Conservation (phyloP, 192 early-diverging fungal genomes). For the Coemansia sp. region DNA sequence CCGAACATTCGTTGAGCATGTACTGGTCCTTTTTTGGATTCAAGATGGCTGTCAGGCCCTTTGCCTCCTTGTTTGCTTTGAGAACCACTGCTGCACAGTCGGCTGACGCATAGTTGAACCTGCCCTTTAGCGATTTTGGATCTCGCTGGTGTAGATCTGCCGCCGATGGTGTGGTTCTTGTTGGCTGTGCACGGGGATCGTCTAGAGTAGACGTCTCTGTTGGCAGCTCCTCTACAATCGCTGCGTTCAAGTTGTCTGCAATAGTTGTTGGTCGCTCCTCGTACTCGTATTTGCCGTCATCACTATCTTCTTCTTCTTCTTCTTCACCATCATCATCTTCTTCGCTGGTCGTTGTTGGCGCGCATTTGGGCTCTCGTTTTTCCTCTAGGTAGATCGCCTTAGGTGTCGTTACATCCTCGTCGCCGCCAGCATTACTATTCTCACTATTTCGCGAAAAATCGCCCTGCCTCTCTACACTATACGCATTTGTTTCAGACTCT, state of each 20-base stretch:
- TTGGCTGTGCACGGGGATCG: neutral
- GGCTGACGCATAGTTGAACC: slow-evolving; percentile 94
- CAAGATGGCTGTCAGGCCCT: slow-evolving; percentile 76
- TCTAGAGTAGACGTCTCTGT: neutral
- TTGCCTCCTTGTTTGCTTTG: slow-evolving; percentile 81
- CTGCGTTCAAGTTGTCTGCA: neutral
- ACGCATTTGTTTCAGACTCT: neutral
- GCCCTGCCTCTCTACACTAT: neutral
- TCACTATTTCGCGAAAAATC: neutral
- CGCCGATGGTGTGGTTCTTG: neutral
- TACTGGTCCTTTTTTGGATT: slow-evolving; percentile 93
- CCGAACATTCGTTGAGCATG: slow-evolving; percentile 89
- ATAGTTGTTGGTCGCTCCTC: neutral
- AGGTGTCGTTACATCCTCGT: neutral
- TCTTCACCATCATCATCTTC: neutral
- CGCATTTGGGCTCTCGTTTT: neutral
- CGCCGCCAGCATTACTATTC: neutral
- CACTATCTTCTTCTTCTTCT: neutral
- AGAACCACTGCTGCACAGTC: slow-evolving; percentile 92
- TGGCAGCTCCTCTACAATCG: neutral
- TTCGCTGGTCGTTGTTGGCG: neutral
- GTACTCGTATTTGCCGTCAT: neutral
- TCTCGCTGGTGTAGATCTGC: slow-evolving; percentile 19
- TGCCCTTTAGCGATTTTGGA: slow-evolving; percentile 69
- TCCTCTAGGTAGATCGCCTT: neutral